Conservation (phyloP, 306 rosid genomes). For the Dryas alaskensis region DNA sequence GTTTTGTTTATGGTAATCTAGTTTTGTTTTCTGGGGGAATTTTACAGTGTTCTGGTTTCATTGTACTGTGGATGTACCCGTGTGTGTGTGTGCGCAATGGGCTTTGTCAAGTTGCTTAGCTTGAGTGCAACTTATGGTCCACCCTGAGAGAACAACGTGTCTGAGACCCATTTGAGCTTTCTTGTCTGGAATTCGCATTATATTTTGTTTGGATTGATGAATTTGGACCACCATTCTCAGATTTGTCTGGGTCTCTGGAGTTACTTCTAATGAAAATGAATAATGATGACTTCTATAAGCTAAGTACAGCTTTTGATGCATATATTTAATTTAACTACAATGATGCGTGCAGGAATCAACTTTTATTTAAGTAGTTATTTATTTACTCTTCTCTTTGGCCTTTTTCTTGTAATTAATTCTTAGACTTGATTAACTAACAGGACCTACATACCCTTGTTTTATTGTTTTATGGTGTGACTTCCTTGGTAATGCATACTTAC, state of each 20-base stretch:
- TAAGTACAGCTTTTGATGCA: not conserved
- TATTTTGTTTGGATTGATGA: constrained; percentile 4
- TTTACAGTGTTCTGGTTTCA: not conserved
- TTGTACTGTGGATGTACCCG: not conserved
- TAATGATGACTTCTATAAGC: not conserved
- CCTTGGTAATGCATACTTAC: no score
- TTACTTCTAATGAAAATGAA: no score
- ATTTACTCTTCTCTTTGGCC: not conserved
- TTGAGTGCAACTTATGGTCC: not conserved
- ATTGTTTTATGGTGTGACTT: not conserved
- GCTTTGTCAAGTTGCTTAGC: not conserved
- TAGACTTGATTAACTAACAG: constrained; percentile 6
- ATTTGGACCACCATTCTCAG: constrained; percentile 11
- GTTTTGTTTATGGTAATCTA: not conserved
- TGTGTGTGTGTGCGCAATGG: not conserved
- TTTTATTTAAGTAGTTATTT: no score
- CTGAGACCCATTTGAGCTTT: constrained; percentile 11
- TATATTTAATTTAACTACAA: no score
- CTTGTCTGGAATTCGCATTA: not conserved
- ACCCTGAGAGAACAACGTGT: not conserved
- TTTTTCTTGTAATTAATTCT: not conserved
- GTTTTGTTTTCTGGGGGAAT: not conserved
- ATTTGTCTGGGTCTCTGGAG: not conserved
- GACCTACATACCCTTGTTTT: not conserved
- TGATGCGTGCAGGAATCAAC: no score